A percentile compares a stretch with the other conserved stretches of the same genome.
Conservation (phyloP, 345 rosid species). For the Citrus unshiu region DNA sequence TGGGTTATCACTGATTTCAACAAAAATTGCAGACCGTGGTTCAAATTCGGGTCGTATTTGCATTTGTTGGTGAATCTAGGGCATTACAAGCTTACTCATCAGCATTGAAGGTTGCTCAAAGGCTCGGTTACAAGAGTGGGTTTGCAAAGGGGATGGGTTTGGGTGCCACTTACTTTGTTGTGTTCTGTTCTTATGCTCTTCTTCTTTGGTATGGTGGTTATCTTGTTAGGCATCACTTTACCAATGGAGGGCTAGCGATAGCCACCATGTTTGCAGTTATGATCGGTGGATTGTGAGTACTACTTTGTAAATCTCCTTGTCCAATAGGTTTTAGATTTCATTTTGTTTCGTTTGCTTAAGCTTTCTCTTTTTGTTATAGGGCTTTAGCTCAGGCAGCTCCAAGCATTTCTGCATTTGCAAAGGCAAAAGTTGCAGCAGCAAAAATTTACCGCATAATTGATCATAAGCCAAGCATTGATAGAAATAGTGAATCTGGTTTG, state of each 20-base stretch:
- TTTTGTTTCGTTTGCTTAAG: not conserved
- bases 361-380: slow-evolving; percentile 33
- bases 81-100: slow-evolving; percentile 75
- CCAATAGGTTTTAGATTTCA: slow-evolving; percentile 1
- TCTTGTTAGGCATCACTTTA: slow-evolving; percentile 84
- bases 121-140: slow-evolving; percentile 80
- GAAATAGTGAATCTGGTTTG: slow-evolving; percentile 61
- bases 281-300: slow-evolving; percentile 95
- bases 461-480: slow-evolving; percentile 67
- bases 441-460: slow-evolving; percentile 82
- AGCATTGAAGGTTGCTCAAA: slow-evolving; percentile 71
- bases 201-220: slow-evolving; percentile 97
- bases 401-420: slow-evolving; percentile 86
- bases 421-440: slow-evolving; percentile 93
- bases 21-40: slow-evolving; percentile 65
- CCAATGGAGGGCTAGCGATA: slow-evolving; percentile 93
- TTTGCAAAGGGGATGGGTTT: slow-evolving; percentile 91
- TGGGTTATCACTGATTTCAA: slow-evolving; percentile 27
- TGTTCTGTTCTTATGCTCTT: slow-evolving; percentile 88
- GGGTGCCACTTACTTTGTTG: slow-evolving; percentile 95
- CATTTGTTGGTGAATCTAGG: slow-evolving; percentile 90
- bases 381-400: slow-evolving; percentile 93
- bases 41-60: slow-evolving; percentile 88
- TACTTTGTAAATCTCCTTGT: slow-evolving; percentile 2
- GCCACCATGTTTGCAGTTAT: slow-evolving; percentile 97